Evolutionary conservation across 768 basidiomycete genomes (phyloP), one percentile per base, ranked within the genome.

Genomic region (Boletus bicolor): DNA sequence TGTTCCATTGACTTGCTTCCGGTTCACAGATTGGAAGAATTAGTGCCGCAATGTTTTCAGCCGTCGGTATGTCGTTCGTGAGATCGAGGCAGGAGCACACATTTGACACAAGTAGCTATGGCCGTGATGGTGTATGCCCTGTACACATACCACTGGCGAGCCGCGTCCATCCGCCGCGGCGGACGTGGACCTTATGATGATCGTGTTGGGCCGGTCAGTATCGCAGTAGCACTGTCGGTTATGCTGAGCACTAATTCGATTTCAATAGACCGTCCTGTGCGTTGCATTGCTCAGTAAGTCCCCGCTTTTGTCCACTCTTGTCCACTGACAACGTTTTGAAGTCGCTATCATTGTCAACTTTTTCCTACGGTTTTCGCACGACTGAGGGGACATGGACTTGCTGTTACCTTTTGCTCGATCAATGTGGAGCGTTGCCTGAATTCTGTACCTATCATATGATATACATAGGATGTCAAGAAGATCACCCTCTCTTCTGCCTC

Each of bases 121-220:
- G 91, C 84, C 21, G 93, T 98, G 56, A 98, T 99, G 97, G 69
- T 91, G 10, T 99, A 99, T 71, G 96, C 97, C 2, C 74, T 99
- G 14, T 88, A 89, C 63, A 93, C 93, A 41, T 99, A 94, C 70
- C 96, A 98, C 69, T 96, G 94, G 92, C 84, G 97, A 59, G 97
- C 96, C 7, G 83, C 85, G 28, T 90, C 93, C 26, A 99, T 99
- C 67, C 85, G 95, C 48, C 79, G 84, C 36, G 91, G 96, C 45
- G 93, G 94, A 10, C 82, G 91, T 54, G 95, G 93, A 8, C 95
- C 96, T 7, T 98, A 98, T 71, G 97, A 99, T 65, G 97, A 99
- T 73, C 82, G 97, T 53, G 72, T 97, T 49, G 96, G 95, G 34
- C 95, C 95, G 36, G 94, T 97, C 68, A 73, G 94, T 85, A 39